phyloP scores from a whole-genome alignment of 805 yeast genomes.

The Barnettozyma pratensis region DNA sequence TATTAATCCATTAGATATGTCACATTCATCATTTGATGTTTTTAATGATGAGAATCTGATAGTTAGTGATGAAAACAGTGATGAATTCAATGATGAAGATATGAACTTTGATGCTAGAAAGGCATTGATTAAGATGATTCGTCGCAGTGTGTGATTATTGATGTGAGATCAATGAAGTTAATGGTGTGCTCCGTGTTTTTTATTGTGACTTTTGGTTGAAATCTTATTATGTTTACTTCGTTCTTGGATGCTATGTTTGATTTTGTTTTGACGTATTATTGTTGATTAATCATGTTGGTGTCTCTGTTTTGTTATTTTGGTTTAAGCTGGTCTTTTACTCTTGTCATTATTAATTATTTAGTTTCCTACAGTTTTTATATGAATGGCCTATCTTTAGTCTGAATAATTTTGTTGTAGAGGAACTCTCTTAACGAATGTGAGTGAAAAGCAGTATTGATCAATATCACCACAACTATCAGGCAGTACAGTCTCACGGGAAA shows the following conservation, averaged over 20 bases:
- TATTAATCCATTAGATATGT: not conserved
- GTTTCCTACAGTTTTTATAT: not conserved
- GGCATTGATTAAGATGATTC: slow-evolving; percentile 24
- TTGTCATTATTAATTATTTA: not conserved
- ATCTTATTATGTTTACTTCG: not conserved
- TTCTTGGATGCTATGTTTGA: not conserved
- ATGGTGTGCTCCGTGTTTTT: too few species aligned
- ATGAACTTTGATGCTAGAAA: slow-evolving; percentile 25
- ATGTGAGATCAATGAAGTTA: not conserved
- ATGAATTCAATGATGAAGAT: slow-evolving; percentile 13
- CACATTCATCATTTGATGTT: slow-evolving; percentile 1
- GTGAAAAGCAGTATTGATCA: too few species aligned
- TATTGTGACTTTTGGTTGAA: not conserved
- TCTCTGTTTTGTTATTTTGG: not conserved
- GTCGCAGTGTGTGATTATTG: slow-evolving; percentile 19
- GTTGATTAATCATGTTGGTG: too few species aligned
- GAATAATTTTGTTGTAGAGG: too few species aligned
- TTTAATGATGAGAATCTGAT: slow-evolving; percentile 4
- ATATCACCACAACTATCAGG: too few species aligned
- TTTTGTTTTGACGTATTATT: not conserved
- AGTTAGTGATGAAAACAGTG: slow-evolving; percentile 11
- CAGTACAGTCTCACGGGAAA: too few species aligned
- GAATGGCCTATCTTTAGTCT: too few species aligned
- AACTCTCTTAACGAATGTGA: too few species aligned
- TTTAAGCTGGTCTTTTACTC: not conserved